Evolutionary conservation across 2,329 filamentous ascomycete genomes (phyloP), one percentile per base, ranked within the genome.

Genomic region (Trichoderma hamatum): DNA sequence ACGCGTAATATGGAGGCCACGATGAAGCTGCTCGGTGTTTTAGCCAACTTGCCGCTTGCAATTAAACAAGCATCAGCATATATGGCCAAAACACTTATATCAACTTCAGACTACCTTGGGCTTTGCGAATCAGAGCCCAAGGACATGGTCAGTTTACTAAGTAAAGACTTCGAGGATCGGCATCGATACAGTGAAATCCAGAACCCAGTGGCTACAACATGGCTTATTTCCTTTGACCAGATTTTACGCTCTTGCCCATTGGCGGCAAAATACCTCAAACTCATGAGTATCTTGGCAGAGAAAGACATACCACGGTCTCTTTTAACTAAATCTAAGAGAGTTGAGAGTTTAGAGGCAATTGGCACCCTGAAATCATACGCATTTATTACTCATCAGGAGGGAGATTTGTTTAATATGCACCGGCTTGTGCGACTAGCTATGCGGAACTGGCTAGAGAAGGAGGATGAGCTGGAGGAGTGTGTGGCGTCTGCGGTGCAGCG

Each of bases 61-160:
- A 77, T 82, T 51, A 73, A 67, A 36, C 78, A 81, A 60, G 79
- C 79, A 21, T 74, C 76, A 2, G 74, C 76, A 9, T 83, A 76
- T 65, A 78, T 83, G 66, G 75, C 75, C 62, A 71, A 72, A 24
- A 79, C 39, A 2, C 30, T 54, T 3, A 74, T 75, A 2, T 68
- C 76, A 1, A 71, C 72, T 1, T n/a, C 67, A 0, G 58, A 68
- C 26, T 80, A 81, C 58, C 70, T 80, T 1, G 16, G 69, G 0
- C 67, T 73, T 24, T 78, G 71, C 30, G 49, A 67, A 39, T 70
- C 71, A 0, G 76, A 72, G 11, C 66, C 79, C 14, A 26, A 69
- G 2, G 67, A 58, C 4, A 26, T 74, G 24, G 69, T 75, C 2
- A 49, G 71, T 1, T 30, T 80, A 1, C 70, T 81, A 0, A 80